Evolutionary conservation across 2,329 filamentous ascomycete genomes (phyloP), one percentile per base, ranked within the genome.

Genomic region (Ceratocystis eucalypticola): DNA sequence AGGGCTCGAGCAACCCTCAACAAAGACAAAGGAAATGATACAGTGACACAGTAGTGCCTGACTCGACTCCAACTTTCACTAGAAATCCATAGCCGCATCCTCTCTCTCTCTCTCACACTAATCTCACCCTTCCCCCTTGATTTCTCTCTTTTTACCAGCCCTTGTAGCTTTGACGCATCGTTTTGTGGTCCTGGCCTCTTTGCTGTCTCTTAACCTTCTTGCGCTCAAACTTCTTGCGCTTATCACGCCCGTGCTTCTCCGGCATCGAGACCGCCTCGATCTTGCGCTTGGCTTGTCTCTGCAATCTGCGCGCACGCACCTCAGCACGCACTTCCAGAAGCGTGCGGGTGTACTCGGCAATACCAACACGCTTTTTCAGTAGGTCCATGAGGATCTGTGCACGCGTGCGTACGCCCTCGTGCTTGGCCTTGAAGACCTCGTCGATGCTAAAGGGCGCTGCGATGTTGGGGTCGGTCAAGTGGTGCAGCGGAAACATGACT

Each of bases 281-380:
- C 76, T 90, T 89, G 72, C 94, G 84, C 83, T 99, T 99, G 69
- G 82, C 84, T 65, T 88, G 84, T 70, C 95, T 80, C 72, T 86
- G 84, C 73, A 90, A 84, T 70, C 94, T 81, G 72, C 87, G 84
- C 70, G 82, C 81, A 72, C 83, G 84, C n/a, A 94, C 86, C 17
- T 81, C 82, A 64, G 88, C 85, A 68, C 90, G 84, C 5, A 95
- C 89, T 50, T 82, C 82, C 48, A 89, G 76, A 72, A 97, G 80
- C 59, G 87, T 81, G 65, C 81, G 80, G n/a, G 92, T 85, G 76
- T 92, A 99, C 69, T 84, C 84, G 0, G 85, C 83, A 1, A 88
- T 90, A 50, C 93, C 94, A 64, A 96, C 80, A 73, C 89, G 91
- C 78, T 87, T 88, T 77, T 96, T 91, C 68, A 99, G 74, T n/a